Percentiles rank a stretch among this genome's conserved stretches.
phyloP scores from a whole-genome alignment of 2,329 filamentous ascomycete genomes.

The Colletotrichum coccodes region DNA sequence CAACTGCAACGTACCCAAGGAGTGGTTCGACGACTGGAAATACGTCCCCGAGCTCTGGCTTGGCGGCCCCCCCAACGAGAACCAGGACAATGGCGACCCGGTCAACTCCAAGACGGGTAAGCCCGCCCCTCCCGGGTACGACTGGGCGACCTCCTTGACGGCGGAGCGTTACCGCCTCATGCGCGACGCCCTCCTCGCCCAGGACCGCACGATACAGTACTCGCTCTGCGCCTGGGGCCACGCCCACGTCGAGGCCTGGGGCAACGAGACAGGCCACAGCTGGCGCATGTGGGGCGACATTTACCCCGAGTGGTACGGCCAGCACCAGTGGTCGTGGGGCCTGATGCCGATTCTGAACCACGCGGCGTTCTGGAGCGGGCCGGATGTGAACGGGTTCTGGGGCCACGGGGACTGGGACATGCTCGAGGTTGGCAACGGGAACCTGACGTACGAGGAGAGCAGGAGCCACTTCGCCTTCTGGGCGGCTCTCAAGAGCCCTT shows the following conservation, averaged over 20 bases:
- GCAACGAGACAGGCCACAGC: constrained; percentile 56
- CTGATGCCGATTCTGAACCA: constrained; percentile 56
- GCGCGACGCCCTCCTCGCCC: constrained; percentile 59
- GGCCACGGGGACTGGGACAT: constrained; percentile 62
- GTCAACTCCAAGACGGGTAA: constrained; percentile 42
- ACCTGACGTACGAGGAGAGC: constrained; percentile 55
- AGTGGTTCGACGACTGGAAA: constrained; percentile 48
- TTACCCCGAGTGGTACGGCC: constrained; percentile 45
- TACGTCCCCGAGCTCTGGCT: constrained; percentile 39
- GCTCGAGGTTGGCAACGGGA: constrained; percentile 60
- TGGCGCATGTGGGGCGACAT: constrained; percentile 59
- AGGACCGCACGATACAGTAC: constrained; percentile 58
- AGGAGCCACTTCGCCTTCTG: constrained; percentile 62
- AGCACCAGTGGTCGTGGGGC: constrained; percentile 37
- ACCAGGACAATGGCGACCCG: constrained; percentile 36
- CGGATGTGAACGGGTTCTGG: constrained; percentile 53
- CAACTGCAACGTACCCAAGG: constrained; percentile 58
- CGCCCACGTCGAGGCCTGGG: constrained; percentile 61
- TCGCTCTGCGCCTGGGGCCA: constrained; percentile 65
- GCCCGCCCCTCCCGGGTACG: constrained; percentile 57
- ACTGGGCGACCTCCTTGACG: constrained; percentile 59
- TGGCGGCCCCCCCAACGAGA: constrained; percentile 43
- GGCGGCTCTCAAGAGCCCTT: constrained; percentile 59
- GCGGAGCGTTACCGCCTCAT: constrained; percentile 58
- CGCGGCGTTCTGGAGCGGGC: constrained; percentile 55